Base-by-base conservation (phyloP, 108 stramenopile species). In the Heterococcus sp. region DNA sequence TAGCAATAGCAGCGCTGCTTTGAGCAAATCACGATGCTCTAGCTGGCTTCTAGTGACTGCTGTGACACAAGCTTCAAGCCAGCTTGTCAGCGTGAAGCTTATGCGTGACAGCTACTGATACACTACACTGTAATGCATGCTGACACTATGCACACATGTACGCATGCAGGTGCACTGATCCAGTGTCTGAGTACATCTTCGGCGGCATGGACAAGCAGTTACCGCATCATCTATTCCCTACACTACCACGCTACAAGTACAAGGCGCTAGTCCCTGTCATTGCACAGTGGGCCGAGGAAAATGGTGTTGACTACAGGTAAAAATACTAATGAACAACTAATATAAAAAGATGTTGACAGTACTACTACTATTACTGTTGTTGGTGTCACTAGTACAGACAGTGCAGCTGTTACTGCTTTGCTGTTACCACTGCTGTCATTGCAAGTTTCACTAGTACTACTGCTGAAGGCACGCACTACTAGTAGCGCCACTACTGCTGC, bases 161-260 rank as follows among this genome's bases (percentile, higher is more conserved):
- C n/a, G n/a, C n/a, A n/a, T n/a, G n/a, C 46, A 58, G 46, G 46
- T 58, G 46, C 46, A 58, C 46, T 21, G 46, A 58, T 21, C 46
- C 46, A 21, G 8, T 58, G 46, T 14, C 14, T 21, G 46, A 58
- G 21, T 94, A 93, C 92, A 71, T 95, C 32, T 95, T 93, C 93
- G 95, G 95, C 5, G 95, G 95, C 27, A 95, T 95, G 95, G 93
- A 95, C 84, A 94, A 95, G 76, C 95, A 95, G 78, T 85, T 95
- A 68, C 93, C 94, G 86, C 84, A 84, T 66, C 84, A 84, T 58
- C 84, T 84, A 30, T 84, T 76, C 76, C 84, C 84, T 27, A 84
- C 84, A 33, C 64, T 84, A 5, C 84, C 84, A 31, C 58, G 75
- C 28, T 84, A 84, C 64, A 84, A 84, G 21, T 84, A 84, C 76